Evolutionary conservation across 176 grass and related monocot genomes (phyloP).

Genomic region (Bonia amplexicaulis): DNA sequence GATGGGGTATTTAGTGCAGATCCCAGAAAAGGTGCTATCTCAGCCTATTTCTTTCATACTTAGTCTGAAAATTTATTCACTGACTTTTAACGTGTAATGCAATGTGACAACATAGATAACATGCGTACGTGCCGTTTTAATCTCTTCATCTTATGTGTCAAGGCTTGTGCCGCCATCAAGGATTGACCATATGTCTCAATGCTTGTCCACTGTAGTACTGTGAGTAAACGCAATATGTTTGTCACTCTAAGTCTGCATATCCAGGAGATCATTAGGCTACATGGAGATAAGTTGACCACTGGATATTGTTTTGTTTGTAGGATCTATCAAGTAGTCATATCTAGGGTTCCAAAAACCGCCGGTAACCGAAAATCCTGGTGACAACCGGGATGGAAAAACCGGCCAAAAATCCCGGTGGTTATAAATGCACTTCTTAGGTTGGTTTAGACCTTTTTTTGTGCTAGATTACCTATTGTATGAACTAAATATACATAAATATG

Average conservation of each 20-base stretch:
- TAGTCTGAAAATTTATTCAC: background rate
- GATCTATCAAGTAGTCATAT: background rate
- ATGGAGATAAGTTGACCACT: background rate
- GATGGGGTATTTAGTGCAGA: conserved; percentile 98
- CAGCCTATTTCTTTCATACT: background rate
- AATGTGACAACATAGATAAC: background rate
- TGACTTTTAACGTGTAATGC: background rate
- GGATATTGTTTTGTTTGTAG: background rate
- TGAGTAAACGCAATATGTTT: background rate
- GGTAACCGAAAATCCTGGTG: too few species aligned
- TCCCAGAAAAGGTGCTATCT: conserved; percentile 86
- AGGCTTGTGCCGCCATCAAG: background rate
- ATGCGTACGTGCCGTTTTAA: background rate
- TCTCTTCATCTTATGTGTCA: background rate
- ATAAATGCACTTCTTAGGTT: too few species aligned
- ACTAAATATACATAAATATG: too few species aligned
- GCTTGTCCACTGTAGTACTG: background rate
- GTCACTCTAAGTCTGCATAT: background rate
- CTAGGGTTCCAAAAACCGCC: background rate
- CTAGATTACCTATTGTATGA: too few species aligned
- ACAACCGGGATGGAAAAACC: too few species aligned
- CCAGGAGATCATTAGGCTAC: background rate
- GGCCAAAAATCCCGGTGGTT: too few species aligned
- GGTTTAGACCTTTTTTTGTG: too few species aligned
- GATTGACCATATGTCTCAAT: background rate